Percentiles rank a stretch among this genome's conserved stretches.
Evolutionary conservation across 352 stramenopile species (phyloP).

Genomic region (Phytopythium aichiense): DNA sequence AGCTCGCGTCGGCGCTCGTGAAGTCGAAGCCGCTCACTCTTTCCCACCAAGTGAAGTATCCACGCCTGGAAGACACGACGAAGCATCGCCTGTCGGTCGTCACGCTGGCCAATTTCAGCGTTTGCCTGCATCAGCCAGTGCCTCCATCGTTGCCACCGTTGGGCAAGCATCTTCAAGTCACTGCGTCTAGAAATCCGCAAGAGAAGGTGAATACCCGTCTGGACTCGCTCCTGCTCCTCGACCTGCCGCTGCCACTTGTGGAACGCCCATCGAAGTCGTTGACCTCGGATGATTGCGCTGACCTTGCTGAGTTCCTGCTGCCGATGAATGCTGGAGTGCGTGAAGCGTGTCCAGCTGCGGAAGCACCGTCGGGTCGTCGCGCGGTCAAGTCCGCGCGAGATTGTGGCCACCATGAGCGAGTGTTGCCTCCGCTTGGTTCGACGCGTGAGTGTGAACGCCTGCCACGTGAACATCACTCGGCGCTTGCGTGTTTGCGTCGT

Average conservation of each 20-base stretch:
- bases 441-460: neutral
- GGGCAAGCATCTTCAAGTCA: neutral
- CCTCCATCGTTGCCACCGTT: conserved; percentile 1
- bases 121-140: neutral
- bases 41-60: neutral
- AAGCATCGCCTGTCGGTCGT: neutral
- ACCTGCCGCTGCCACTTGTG: neutral
- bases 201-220: neutral
- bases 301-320: neutral
- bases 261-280: neutral
- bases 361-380: neutral
- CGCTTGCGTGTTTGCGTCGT: conserved; percentile 2
- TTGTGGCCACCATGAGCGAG: neutral
- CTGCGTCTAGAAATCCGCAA: neutral
- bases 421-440: neutral
- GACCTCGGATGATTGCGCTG: neutral
- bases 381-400: neutral
- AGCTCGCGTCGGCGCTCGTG: neutral
- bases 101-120: neutral
- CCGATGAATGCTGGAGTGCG: neutral
- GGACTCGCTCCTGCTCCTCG: neutral
- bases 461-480: conserved; percentile 2
- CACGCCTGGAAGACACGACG: neutral
- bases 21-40: neutral
- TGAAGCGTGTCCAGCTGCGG: conserved; percentile 1